A percentile compares a stretch with the other conserved stretches of the same genome.
phyloP scores from a whole-genome alignment of 2,329 filamentous ascomycete genomes.

The Talaromyces funiculosus region DNA sequence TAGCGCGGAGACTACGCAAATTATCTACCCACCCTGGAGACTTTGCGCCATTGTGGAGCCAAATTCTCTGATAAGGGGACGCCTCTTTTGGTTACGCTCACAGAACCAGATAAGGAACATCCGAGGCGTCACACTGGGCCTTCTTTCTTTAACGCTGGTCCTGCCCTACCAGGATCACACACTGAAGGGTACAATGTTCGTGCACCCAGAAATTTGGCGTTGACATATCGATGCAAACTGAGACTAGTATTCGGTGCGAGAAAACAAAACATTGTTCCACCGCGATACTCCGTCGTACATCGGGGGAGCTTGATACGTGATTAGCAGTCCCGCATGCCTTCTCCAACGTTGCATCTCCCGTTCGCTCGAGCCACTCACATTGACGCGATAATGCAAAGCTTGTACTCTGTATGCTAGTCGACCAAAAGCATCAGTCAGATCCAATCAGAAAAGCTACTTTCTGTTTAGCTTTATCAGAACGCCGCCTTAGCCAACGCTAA shows the following conservation, averaged over 20 bases:
- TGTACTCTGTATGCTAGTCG: not conserved
- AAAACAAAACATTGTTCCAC: not conserved
- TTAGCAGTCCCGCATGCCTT: not conserved
- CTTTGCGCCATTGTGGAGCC: conserved; percentile 1
- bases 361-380: conserved; percentile 7
- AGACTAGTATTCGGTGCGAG: not conserved
- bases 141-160: not conserved
- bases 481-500: not conserved
- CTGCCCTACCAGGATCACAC: not conserved
- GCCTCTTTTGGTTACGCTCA: too few species aligned
- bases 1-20: not conserved
- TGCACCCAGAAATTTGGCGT: not conserved
- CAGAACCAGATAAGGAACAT: not conserved
- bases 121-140: not conserved
- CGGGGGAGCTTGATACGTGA: not conserved
- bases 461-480: not conserved
- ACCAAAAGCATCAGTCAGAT: not conserved
- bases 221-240: not conserved
- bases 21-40: not conserved
- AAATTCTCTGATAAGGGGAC: conserved; percentile 1
- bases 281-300: not conserved
- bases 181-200: too few species aligned
- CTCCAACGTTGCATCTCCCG: conserved; percentile 1
- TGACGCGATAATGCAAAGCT: not conserved
- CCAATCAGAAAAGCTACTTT: not conserved